Evolutionary conservation across 2,329 filamentous ascomycete species (phyloP), one percentile per base, ranked within the genome.

Genomic region (Didymella pomorum): DNA sequence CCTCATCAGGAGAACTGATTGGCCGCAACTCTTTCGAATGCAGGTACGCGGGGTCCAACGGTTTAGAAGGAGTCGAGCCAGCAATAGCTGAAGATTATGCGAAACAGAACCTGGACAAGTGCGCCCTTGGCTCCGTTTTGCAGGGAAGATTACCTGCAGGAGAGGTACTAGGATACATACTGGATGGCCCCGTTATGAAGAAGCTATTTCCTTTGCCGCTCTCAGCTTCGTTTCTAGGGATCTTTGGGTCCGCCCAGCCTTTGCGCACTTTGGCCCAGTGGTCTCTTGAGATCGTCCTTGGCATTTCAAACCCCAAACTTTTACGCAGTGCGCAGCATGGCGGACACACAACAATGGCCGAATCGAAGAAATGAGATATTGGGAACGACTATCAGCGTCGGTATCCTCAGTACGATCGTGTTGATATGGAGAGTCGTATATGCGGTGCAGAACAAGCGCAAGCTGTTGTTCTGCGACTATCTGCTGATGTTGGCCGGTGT

Each of bases 381-480:
- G 18, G 51, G 49, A 1, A 53, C 65, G 12, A 64, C 62, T 2
- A 54, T 58, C 23, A 60, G 48, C 3, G 57, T 72, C 5, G 62
- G 58, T 25, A 28, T 61, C 18, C 41, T 71, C 11, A 66, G 62
- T 33, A 69, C 63, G 2, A 2, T 50, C 1, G 16, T 70, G 25
- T 37, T 70, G 10, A 23, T 61, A 29, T 72, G 70, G 69, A 62
- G 69, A 52, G 50, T 71, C 7, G 46, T 62, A 2, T 69, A 71
- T 43, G 64, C 64, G 25, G 31, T 69, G 3, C 37, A 16, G 21
- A 60, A 51, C 23, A 65, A 63, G 49, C 60, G 68, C 21, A 71
- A 66, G 52, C 35, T 68, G 26, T 31, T 71, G 37, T 18, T 71
- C 16, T 68, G 67, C 43, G 69, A 72, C 39, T 68, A 65, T 44